phyloP scores from a whole-genome alignment of 257 asterid species.

The Paraleonurus japonicus region DNA sequence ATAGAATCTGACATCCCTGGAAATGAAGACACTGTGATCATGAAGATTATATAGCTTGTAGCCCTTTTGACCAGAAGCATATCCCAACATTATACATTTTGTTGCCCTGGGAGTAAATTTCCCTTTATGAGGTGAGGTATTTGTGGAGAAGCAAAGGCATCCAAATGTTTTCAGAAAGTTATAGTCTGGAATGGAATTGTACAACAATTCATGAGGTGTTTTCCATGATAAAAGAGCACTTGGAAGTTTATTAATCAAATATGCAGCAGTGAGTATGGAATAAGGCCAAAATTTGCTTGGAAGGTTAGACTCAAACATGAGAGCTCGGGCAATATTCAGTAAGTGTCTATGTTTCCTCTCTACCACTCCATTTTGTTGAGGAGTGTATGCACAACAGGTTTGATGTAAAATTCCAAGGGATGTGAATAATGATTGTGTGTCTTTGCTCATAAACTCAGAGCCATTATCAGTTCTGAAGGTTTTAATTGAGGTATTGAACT shows the following conservation, averaged over 20 bases:
- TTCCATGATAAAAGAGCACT: no score
- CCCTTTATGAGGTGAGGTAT: neutral
- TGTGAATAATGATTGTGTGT: neutral
- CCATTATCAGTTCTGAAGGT: neutral
- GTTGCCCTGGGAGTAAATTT: neutral
- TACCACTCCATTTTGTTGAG: neutral
- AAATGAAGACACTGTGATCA: neutral
- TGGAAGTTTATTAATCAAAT: neutral
- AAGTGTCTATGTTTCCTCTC: neutral
- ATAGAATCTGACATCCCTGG: neutral
- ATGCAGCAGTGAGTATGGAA: neutral
- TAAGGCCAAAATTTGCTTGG: neutral
- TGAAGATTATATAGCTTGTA: neutral
- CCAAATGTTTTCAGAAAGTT: neutral
- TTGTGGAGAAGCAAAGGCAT: neutral
- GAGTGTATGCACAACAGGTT: neutral
- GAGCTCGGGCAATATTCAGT: neutral
- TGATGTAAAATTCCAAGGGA: neutral
- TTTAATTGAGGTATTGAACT: no score
- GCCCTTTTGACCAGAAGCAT: neutral
- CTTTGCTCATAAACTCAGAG: neutral
- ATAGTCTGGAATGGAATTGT: neutral
- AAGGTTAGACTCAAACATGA: neutral
- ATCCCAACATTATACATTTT: neutral
- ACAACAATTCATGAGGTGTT: neutral